Conservation (phyloP, 306 rosid genomes). For the Macrotyloma uniflorum region DNA sequence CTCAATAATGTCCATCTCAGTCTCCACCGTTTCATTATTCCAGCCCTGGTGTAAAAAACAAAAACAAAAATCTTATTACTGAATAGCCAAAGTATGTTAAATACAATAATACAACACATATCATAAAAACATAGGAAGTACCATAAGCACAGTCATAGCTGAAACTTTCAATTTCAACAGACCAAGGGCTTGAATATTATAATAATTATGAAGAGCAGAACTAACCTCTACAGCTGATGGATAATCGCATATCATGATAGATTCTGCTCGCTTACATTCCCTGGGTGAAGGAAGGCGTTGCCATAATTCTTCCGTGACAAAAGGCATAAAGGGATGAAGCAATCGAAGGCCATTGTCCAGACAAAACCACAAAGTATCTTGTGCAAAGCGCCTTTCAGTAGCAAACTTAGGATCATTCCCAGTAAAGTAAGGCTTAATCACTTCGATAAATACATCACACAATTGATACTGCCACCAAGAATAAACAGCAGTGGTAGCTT, state of each 20-base stretch:
- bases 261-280: slow-evolving; percentile 59
- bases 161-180: neutral
- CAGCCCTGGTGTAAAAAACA: slow-evolving; percentile 56
- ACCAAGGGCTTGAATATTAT: neutral
- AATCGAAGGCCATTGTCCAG: slow-evolving; percentile 89
- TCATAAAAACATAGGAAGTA: neutral
- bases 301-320: slow-evolving; percentile 95
- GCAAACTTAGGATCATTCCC: slow-evolving; percentile 60
- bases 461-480: slow-evolving; percentile 97
- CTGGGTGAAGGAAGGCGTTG: slow-evolving; percentile 90
- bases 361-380: slow-evolving; percentile 88
- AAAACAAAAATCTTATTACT: neutral
- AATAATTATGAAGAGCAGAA: slow-evolving; percentile 8
- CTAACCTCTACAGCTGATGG: slow-evolving; percentile 80
- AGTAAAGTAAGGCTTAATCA: slow-evolving; percentile 83
- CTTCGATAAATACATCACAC: slow-evolving; percentile 96
- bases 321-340: slow-evolving; percentile 99
- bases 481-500: slow-evolving; percentile 82
- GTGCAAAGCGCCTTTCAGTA: slow-evolving; percentile 69
- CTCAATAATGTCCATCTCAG: slow-evolving; percentile 74
- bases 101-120: neutral
- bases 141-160: neutral
- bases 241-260: slow-evolving; percentile 81
- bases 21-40: slow-evolving; percentile 77
- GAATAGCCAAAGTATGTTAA: neutral